Evolutionary conservation across 164 flowering plant genomes (phyloP), one percentile per base, ranked within the genome.

Genomic region (Stephania cephalantha): DNA sequence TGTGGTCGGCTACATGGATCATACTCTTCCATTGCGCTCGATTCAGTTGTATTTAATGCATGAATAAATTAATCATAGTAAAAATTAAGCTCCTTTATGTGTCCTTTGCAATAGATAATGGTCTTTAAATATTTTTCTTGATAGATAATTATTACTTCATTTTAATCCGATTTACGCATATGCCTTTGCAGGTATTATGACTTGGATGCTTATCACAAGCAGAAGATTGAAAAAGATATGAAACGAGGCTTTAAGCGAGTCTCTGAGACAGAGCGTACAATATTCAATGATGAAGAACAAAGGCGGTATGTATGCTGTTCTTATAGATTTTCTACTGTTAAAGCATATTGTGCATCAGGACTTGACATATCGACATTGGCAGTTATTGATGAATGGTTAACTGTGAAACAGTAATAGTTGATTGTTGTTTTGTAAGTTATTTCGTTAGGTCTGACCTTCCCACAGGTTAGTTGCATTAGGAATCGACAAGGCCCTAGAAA

Each of bases 271-370:
- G 98, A 93, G 71, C 94, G 93, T 44, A 88, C 88, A 58, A 85
- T 92, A 29, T 95, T 95, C 80, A 80, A 95, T 85, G 99, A 95
- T 81, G 99, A 95, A 86, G 99, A 92, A 83, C 90, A 87, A 69
- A 89, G 98, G 3, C 81, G 99, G 97, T 95, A 87, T 79, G 87
- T 82, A n/a, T 72, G 15, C 13, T 35, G 30, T 6, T 58, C 61
- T 13, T 6, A 44, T 1, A 3, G n/a, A 11, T 30, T 69, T 69
- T 42, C 50, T 69, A 45, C 17, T 12, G 17, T 7, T 13, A 31
- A 31, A 31, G 42, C 42, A 35, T 35, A 35, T 35, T 35, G 42
- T 9, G 70, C 45, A 67, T 67, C 70, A 29, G 13, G 13, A 8
- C 53, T 48, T 48, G 3, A 35, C 42, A 35, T 35, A 4, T 35